These are phyloP conservation scores for Citrus sinensis DNA, from an alignment of 345 rosid genomes.

Conservation along the genomic window DNA sequence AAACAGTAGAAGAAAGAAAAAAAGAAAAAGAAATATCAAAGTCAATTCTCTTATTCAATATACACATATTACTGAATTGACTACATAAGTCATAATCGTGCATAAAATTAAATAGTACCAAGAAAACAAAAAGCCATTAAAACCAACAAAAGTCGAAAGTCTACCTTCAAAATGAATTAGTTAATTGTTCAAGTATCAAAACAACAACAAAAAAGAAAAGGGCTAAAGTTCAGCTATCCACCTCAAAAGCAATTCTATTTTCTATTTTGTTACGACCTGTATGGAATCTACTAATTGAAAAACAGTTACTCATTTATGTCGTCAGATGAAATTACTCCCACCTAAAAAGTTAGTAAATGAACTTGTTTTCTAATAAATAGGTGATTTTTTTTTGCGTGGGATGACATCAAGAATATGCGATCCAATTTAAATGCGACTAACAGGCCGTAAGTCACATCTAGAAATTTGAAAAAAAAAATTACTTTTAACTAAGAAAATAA, in stretches of 20 bases:
- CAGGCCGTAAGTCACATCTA: conserved; percentile 34
- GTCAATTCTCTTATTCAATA: background rate
- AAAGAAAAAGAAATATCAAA: background rate
- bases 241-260: background rate
- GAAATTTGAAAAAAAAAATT: background rate
- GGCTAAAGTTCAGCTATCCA: background rate
- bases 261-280: background rate
- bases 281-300: background rate
- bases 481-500: background rate
- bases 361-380: background rate
- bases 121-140: background rate
- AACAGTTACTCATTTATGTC: background rate
- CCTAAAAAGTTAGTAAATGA: background rate
- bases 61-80: background rate
- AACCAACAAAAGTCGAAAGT: background rate
- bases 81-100: background rate
- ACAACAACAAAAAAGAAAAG: background rate
- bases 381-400: conserved; percentile 10
- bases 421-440: conserved; percentile 23
- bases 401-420: conserved; percentile 31
- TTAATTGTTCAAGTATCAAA: background rate
- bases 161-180: background rate
- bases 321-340: background rate
- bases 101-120: background rate
- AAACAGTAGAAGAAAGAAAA: background rate